Evolutionary conservation across 768 basidiomycete genomes (phyloP).

Genomic region (Tulasnella sp.): DNA sequence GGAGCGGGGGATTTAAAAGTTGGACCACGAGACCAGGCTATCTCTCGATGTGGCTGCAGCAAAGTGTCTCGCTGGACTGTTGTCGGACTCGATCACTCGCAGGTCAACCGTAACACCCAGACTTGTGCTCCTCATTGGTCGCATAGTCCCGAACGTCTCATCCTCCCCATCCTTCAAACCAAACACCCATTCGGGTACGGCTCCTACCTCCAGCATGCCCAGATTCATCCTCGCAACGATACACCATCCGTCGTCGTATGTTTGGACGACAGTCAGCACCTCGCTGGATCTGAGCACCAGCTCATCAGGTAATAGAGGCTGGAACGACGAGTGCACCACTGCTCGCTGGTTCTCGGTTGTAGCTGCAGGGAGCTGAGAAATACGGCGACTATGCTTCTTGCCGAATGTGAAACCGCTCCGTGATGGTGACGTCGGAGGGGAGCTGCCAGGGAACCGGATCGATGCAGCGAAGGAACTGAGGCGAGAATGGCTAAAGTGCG

Average conservation of each 20-base stretch:
- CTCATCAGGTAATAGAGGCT: slow-evolving; percentile 14
- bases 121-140: slow-evolving; percentile 18
- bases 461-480: slow-evolving; percentile 12
- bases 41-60: neutral
- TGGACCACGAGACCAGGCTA: slow-evolving; percentile 18
- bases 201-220: slow-evolving; percentile 14
- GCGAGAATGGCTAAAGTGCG: slow-evolving; percentile 7
- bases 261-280: slow-evolving; percentile 4
- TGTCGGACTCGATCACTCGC: slow-evolving; percentile 1
- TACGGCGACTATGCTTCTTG: neutral
- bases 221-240: slow-evolving; percentile 16
- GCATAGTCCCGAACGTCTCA: slow-evolving; percentile 13
- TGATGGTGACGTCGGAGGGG: neutral
- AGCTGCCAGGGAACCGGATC: neutral
- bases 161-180: slow-evolving; percentile 11
- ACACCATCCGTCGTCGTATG: slow-evolving; percentile 19
- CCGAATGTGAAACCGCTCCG: slow-evolving; percentile 13
- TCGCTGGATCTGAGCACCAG: slow-evolving; percentile 7
- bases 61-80: neutral
- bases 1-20: neutral
- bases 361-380: neutral
- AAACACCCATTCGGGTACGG: slow-evolving; percentile 16
- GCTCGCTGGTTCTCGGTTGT: slow-evolving; percentile 8
- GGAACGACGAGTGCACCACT: slow-evolving; percentile 8
- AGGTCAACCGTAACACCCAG: slow-evolving; percentile 17